Evolutionary conservation across 352 stramenopile genomes (phyloP).

Genomic region (Aphanomyces astaci): DNA sequence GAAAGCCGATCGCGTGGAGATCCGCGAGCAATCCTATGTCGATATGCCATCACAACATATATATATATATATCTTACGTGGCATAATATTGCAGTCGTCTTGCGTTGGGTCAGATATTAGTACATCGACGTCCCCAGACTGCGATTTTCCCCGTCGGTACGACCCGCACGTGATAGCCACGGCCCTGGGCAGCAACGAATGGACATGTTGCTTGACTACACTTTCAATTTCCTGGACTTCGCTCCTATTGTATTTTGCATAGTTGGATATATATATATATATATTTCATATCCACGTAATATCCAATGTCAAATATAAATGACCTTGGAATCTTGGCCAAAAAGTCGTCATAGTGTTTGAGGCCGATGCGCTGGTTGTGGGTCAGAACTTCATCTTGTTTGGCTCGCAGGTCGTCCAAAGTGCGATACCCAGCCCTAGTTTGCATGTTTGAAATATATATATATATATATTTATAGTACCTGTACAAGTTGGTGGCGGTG

Average conservation of each 20-base stretch:
- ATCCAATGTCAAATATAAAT: not conserved
- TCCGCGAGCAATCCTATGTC: slow-evolving; percentile 40
- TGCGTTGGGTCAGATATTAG: slow-evolving; percentile 65
- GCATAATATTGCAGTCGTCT: slow-evolving; percentile 59
- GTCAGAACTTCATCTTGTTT: slow-evolving; percentile 38
- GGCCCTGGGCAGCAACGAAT: slow-evolving; percentile 50
- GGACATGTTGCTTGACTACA: slow-evolving; percentile 60
- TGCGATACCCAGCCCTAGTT: slow-evolving; percentile 49
- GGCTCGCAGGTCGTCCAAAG: slow-evolving; percentile 40
- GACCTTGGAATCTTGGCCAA: slow-evolving; percentile 11
- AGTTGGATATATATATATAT: no score
- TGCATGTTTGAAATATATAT: not conserved
- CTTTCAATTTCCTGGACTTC: slow-evolving; percentile 69
- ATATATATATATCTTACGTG: slow-evolving; percentile 25
- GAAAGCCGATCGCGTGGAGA: slow-evolving; percentile 52
- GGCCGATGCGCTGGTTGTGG: slow-evolving; percentile 62
- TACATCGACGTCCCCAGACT: slow-evolving; percentile 71
- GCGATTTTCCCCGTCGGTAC: slow-evolving; percentile 62
- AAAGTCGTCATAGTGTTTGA: slow-evolving; percentile 77
- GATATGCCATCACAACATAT: not conserved
- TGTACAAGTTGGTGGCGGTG: slow-evolving; percentile 71
- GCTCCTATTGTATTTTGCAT: no score
- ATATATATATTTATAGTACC: slow-evolving; percentile 24
- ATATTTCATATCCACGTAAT: no score
- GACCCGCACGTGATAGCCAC: slow-evolving; percentile 63